Evolutionary conservation across 1,139 yeast species (phyloP).

Genomic region (Kodamaea arcana): DNA sequence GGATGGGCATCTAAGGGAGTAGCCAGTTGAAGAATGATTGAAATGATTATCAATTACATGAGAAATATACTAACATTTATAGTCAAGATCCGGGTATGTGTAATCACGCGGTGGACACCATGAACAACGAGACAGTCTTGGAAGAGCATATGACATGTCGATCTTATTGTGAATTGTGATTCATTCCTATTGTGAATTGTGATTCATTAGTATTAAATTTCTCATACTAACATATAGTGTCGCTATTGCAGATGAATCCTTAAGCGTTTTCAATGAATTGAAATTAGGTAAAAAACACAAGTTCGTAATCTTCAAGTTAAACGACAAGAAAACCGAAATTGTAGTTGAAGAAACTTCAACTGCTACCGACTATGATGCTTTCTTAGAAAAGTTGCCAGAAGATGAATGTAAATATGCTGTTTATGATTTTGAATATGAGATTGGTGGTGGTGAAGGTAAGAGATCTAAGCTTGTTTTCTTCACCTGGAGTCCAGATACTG

Average conservation of each 20-base stretch:
- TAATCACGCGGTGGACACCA: too few species aligned
- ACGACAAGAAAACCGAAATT: slow-evolving; percentile 83
- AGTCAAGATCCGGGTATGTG: slow-evolving; percentile 72
- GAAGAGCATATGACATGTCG: too few species aligned
- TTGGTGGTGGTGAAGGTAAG: slow-evolving; percentile 89
- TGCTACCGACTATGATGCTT: slow-evolving; percentile 71
- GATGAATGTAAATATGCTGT: slow-evolving; percentile 95
- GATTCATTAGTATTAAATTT: too few species aligned
- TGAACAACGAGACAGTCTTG: too few species aligned
- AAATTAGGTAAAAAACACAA: slow-evolving; percentile 90
- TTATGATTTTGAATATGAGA: slow-evolving; percentile 93
- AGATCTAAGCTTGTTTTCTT: slow-evolving; percentile 89
- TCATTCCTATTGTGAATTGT: too few species aligned
- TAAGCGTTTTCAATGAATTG: slow-evolving; percentile 89
- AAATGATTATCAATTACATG: too few species aligned
- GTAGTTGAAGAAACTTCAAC: slow-evolving; percentile 82
- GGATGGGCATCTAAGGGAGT: too few species aligned
- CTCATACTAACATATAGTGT: slow-evolving; percentile 54
- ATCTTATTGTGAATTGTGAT: neutral
- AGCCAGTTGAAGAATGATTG: too few species aligned
- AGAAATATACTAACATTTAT: slow-evolving; percentile 11
- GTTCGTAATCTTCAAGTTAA: slow-evolving; percentile 76
- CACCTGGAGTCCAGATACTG: slow-evolving; percentile 98
- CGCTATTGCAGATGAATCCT: slow-evolving; percentile 92
- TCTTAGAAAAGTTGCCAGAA: slow-evolving; percentile 87